phyloP scores from a whole-genome alignment of 371 early-diverging fungal genomes.

The Coemansia sp. region DNA sequence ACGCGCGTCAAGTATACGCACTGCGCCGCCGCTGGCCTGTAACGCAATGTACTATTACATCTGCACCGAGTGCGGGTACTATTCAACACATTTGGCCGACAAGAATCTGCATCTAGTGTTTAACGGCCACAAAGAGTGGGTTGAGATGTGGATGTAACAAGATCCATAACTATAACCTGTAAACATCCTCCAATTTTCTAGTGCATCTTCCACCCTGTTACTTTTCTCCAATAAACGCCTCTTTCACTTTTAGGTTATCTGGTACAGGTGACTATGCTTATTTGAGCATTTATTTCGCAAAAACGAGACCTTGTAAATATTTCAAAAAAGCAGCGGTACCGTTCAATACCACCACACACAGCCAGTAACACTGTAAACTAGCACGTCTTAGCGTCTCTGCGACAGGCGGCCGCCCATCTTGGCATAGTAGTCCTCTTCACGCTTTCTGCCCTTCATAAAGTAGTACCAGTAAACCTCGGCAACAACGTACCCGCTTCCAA shows the following conservation, averaged over 20 bases:
- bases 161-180: not conserved
- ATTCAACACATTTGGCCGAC: conserved; percentile 28
- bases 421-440: conserved; percentile 44
- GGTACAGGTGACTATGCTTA: too few species aligned
- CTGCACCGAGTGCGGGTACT: conserved; percentile 40
- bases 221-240: not conserved
- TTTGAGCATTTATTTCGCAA: not conserved
- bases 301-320: not conserved
- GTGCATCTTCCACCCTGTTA: not conserved
- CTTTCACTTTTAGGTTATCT: too few species aligned
- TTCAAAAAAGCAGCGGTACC: not conserved
- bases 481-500: conserved; percentile 34
- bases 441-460: conserved; percentile 29
- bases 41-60: conserved; percentile 37
- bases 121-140: conserved; percentile 40
- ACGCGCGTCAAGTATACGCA: not conserved
- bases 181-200: not conserved
- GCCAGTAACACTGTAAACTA: not conserved
- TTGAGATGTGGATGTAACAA: conserved; percentile 24
- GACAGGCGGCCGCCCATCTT: conserved; percentile 37
- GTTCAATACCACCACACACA: not conserved
- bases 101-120: conserved; percentile 43
- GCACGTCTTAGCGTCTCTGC: conserved; percentile 12
- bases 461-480: conserved; percentile 52
- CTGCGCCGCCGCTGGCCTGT: conserved; percentile 15